Conservation (phyloP, 768 basidiomycete genomes). For the Porpolomopsis calyptriformis region DNA sequence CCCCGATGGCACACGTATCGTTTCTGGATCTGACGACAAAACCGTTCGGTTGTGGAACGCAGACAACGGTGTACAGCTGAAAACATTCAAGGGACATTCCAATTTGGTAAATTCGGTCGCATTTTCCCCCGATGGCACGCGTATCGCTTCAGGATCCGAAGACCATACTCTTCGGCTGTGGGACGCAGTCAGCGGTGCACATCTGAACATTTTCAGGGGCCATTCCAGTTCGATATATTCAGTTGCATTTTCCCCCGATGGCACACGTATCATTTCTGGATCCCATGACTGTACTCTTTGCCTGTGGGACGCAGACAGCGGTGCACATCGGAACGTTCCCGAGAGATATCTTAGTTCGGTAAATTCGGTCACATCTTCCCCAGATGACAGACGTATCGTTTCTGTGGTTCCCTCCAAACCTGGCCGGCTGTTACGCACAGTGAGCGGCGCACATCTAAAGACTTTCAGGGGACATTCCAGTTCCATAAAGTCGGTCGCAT, state of each 20-base stretch:
- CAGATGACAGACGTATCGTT: neutral
- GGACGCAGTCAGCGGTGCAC: neutral
- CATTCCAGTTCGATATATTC: neutral
- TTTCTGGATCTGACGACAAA: slow-evolving; percentile 5
- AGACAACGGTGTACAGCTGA: neutral
- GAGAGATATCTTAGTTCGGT: neutral
- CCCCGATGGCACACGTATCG: neutral
- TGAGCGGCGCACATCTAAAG: neutral
- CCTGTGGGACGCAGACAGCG: neutral
- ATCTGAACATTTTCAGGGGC: neutral
- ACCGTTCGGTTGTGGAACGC: slow-evolving; percentile 16
- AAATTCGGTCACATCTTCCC: neutral
- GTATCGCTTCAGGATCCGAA: neutral
- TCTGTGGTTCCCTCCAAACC: neutral
- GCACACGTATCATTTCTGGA: neutral
- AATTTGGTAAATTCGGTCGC: neutral
- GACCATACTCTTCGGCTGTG: neutral
- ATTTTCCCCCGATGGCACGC: neutral
- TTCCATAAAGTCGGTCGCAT: slow-evolving; percentile 14
- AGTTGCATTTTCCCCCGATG: neutral
- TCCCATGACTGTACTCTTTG: neutral
- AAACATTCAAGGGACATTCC: neutral
- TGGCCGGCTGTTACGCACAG: neutral
- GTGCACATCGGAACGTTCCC: neutral
- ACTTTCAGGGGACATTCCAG: neutral